A percentile compares a stretch with the other conserved stretches of the same genome.
phyloP scores from a whole-genome alignment of 1,139 yeast genomes.

The Pichia sp. region DNA sequence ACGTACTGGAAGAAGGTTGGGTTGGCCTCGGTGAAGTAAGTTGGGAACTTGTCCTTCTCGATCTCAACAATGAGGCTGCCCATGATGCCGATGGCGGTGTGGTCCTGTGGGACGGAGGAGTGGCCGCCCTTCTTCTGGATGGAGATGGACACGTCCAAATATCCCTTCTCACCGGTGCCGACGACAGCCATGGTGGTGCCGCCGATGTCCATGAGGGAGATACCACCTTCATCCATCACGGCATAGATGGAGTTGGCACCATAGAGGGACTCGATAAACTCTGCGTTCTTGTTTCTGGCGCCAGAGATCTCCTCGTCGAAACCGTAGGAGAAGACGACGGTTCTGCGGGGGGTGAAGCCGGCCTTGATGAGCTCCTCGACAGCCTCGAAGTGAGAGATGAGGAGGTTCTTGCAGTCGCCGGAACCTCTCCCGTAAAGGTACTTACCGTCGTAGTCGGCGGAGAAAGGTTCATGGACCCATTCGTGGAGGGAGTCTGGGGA shows the following conservation, averaged over 20 bases:
- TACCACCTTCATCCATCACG: constrained; percentile 46
- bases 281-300: constrained; percentile 30
- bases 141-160: constrained; percentile 38
- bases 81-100: constrained; percentile 46
- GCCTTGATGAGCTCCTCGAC: constrained; percentile 40
- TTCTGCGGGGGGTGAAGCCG: constrained; percentile 41
- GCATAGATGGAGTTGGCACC: constrained; percentile 42
- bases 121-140: constrained; percentile 48
- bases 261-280: constrained; percentile 34
- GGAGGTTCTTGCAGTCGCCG: constrained; percentile 45
- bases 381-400: constrained; percentile 42
- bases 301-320: constrained; percentile 49
- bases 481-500: constrained; percentile 38
- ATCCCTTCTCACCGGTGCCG: constrained; percentile 49
- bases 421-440: constrained; percentile 45
- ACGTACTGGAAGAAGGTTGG: constrained; percentile 42
- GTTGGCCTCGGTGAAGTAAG: constrained; percentile 39
- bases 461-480: constrained; percentile 46
- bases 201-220: constrained; percentile 33
- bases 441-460: constrained; percentile 41
- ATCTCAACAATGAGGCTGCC: constrained; percentile 39
- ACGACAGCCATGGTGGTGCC: constrained; percentile 40
- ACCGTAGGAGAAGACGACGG: constrained; percentile 44
- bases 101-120: constrained; percentile 46
- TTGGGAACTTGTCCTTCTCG: constrained; percentile 38